These are phyloP conservation scores for Ophiosphaerella herpotricha DNA, from an alignment of 2,329 filamentous ascomycete species.

Conservation along the genomic window DNA sequence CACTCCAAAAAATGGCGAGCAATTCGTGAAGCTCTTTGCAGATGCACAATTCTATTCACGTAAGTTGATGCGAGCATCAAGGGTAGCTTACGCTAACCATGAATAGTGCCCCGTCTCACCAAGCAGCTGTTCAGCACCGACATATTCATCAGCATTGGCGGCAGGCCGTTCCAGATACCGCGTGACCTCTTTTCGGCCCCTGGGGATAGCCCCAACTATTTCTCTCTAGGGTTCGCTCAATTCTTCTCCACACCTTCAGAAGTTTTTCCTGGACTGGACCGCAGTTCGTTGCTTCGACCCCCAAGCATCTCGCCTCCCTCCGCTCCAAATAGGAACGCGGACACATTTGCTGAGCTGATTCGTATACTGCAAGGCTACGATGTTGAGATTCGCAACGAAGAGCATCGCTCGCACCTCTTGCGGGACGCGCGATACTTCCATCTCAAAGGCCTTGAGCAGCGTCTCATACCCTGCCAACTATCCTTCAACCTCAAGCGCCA, in stretches of 20 bases:
- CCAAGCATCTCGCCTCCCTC: conserved; percentile 83
- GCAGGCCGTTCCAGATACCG: conserved; percentile 85
- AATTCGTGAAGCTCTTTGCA: conserved; percentile 91
- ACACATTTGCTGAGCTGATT: conserved; percentile 81
- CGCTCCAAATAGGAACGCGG: conserved; percentile 80
- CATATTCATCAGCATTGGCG: conserved; percentile 90
- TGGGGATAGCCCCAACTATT: conserved; percentile 94
- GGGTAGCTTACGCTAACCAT: conserved; percentile 12
- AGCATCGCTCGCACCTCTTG: conserved; percentile 76
- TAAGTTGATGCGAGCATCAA: conserved; percentile 50
- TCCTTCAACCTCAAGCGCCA: conserved; percentile 72
- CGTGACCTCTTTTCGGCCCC: conserved; percentile 83
- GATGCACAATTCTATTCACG: conserved; percentile 93
- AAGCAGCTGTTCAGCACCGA: conserved; percentile 89
- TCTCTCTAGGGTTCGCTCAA: conserved; percentile 84
- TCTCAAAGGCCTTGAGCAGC: conserved; percentile 88
- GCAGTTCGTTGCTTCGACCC: conserved; percentile 78
- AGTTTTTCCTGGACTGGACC: conserved; percentile 83
- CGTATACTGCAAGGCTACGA: conserved; percentile 84
- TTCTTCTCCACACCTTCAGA: conserved; percentile 83
- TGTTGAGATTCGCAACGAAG: conserved; percentile 73
- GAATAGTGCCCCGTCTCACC: conserved; percentile 79
- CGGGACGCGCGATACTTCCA: conserved; percentile 92
- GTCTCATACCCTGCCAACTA: conserved; percentile 76
- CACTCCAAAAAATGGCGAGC: conserved; percentile 75